These are phyloP conservation scores for Fusarium sp. DNA, from an alignment of 2,329 filamentous ascomycete species.

Conservation along the genomic window DNA sequence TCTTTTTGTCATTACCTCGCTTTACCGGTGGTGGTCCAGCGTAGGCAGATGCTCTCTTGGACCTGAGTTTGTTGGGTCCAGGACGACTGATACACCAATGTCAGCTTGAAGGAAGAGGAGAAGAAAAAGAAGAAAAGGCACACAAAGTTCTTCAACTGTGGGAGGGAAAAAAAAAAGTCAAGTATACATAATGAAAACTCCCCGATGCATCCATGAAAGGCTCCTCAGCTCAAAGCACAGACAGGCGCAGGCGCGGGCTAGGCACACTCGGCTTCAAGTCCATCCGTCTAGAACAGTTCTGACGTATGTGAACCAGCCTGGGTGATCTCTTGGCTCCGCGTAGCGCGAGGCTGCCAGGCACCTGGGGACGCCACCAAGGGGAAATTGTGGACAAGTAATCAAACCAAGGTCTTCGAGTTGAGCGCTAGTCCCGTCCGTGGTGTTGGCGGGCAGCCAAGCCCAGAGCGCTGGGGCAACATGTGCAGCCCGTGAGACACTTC, in stretches of 20 bases:
- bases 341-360: constrained; percentile 41
- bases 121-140: constrained; percentile 3
- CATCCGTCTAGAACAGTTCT: constrained; percentile 38
- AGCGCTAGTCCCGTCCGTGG: constrained; percentile 12
- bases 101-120: constrained; percentile 15
- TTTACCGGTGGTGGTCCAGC: constrained; percentile 22
- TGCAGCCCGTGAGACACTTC: constrained; percentile 7
- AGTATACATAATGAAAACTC: constrained; percentile 19
- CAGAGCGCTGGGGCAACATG: constrained; percentile 10
- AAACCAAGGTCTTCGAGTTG: constrained; percentile 31
- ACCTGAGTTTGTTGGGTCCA: constrained; percentile 43
- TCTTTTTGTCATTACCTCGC: constrained; percentile 23
- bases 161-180: constrained; percentile 2
- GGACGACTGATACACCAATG: constrained; percentile 32
- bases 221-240: constrained; percentile 1
- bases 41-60: constrained; percentile 39
- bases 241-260: constrained; percentile 29
- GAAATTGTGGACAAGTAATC: constrained; percentile 45
- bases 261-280: constrained; percentile 40
- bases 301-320: constrained; percentile 34
- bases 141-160: constrained; percentile 3
- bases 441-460: constrained; percentile 12
- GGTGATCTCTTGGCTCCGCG: constrained; percentile 35
- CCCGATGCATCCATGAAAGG: constrained; percentile 1
- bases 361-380: constrained; percentile 41